Conservation (phyloP, 208 protist genomes). For the Trypanosoma vivax region DNA sequence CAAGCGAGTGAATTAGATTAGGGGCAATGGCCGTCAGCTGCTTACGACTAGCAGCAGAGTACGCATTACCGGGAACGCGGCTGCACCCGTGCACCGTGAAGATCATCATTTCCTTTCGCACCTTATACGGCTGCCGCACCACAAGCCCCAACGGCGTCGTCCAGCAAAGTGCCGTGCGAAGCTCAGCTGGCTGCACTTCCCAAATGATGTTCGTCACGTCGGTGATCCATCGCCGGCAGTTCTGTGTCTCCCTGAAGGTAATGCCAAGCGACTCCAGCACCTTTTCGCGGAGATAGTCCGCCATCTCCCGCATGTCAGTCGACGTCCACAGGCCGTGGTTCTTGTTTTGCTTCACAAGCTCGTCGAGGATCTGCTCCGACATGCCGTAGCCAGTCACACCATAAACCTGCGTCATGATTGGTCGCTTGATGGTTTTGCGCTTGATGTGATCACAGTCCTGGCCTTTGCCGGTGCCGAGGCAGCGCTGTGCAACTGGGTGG, state of each 20-base stretch:
- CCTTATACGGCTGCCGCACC: constrained; percentile 95
- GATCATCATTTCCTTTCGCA: constrained; percentile 67
- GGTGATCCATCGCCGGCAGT: constrained; percentile 82
- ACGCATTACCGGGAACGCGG: constrained; percentile 55
- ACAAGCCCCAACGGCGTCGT: constrained; percentile 95
- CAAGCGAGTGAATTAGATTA: constrained; percentile 98
- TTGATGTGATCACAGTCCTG: constrained; percentile 89
- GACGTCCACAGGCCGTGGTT: constrained; percentile 85
- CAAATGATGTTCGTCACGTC: constrained; percentile 68
- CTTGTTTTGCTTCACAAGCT: constrained; percentile 89
- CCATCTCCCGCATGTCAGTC: constrained; percentile 88
- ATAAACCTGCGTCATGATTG: constrained; percentile 98
- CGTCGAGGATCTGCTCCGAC: constrained; percentile 91
- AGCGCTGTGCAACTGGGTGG: constrained; percentile 76
- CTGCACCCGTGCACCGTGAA: constrained; percentile 80
- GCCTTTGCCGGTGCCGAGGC: constrained; percentile 73
- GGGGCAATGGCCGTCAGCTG: constrained; percentile 96
- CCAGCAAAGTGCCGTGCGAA: constrained; percentile 90
- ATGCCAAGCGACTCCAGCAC: constrained; percentile 84
- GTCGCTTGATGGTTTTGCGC: constrained; percentile 98
- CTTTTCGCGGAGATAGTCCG: constrained; percentile 84
- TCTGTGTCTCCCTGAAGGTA: constrained; percentile 85
- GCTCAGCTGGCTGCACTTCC: constrained; percentile 69
- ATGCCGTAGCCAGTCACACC: constrained; percentile 97
- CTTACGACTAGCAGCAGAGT: constrained; percentile 74